A percentile compares a stretch with the other conserved stretches of the same genome.
Evolutionary conservation across 805 yeast species (phyloP).

Genomic region (Saturnispora mendoncae): DNA sequence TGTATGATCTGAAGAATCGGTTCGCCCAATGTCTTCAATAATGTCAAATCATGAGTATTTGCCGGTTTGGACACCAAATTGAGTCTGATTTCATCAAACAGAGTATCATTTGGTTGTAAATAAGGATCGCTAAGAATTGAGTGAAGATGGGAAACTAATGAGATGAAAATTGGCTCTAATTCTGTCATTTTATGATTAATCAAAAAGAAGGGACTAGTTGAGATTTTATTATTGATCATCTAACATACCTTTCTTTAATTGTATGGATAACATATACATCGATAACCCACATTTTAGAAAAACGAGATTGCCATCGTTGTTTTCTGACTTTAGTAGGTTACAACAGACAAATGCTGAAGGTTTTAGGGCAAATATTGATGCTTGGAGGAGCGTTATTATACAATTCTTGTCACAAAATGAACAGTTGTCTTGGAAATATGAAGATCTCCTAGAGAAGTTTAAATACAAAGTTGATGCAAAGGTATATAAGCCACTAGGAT

Average conservation of each 20-base stretch:
- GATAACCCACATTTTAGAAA: constrained; percentile 9
- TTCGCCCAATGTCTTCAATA: constrained; percentile 15
- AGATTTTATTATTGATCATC: background rate
- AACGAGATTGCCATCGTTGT: constrained; percentile 38
- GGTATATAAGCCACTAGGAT: constrained; percentile 19
- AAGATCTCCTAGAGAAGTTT: constrained; percentile 13
- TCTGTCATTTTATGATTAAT: constrained; percentile 1
- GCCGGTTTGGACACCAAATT: background rate
- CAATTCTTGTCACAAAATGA: constrained; percentile 24
- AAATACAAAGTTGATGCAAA: constrained; percentile 9
- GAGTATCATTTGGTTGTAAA: constrained; percentile 11
- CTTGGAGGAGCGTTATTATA: constrained; percentile 35
- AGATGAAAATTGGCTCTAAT: constrained; percentile 17
- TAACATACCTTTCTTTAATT: background rate
- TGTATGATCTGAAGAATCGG: constrained; percentile 19
- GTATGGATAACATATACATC: constrained; percentile 4
- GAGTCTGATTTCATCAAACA: constrained; percentile 16
- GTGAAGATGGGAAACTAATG: constrained; percentile 16
- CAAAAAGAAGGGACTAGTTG: background rate
- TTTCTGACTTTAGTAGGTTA: constrained; percentile 38
- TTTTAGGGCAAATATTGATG: constrained; percentile 38
- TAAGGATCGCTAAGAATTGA: constrained; percentile 8
- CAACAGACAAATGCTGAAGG: constrained; percentile 40
- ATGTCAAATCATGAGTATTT: background rate
- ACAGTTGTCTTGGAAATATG: constrained; percentile 18